These are phyloP conservation scores for Cryptosporidium baileyi DNA, from an alignment of 169 alveolate genomes.

Conservation along the genomic window DNA sequence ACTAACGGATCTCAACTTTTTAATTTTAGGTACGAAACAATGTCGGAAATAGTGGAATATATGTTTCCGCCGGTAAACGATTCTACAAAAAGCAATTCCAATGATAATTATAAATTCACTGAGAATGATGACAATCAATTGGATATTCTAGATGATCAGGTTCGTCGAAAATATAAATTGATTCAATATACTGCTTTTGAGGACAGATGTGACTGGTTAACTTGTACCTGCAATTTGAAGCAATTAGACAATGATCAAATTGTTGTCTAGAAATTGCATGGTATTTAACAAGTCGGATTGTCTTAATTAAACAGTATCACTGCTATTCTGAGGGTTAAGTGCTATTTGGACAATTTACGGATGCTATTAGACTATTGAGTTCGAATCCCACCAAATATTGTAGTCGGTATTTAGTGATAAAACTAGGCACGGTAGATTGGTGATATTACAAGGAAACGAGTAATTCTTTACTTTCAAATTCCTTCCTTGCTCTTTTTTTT, in stretches of 20 bases:
- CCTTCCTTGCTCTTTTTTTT: constrained; percentile 26
- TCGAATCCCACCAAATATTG: not conserved
- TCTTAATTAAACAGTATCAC: too few relatives aligned
- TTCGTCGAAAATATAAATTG: constrained; percentile 66
- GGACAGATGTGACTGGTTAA: constrained; percentile 42
- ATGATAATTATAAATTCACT: not conserved
- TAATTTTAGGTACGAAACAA: constrained; percentile 73
- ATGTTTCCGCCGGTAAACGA: constrained; percentile 75
- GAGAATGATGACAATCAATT: constrained; percentile 56
- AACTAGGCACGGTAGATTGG: constrained; percentile 48
- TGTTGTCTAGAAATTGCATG: too few relatives aligned
- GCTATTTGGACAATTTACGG: not conserved
- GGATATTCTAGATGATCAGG: constrained; percentile 68
- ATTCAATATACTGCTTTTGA: constrained; percentile 32
- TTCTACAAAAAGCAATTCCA: not conserved
- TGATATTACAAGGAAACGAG: too few relatives aligned
- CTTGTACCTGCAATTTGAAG: constrained; percentile 15
- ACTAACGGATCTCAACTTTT: not conserved
- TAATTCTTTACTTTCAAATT: constrained; percentile 21
- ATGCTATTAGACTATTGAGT: constrained; percentile 20
- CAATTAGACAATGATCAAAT: constrained; percentile 46
- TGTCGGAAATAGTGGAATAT: constrained; percentile 78
- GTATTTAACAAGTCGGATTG: too few relatives aligned
- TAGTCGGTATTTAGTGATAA: not conserved
- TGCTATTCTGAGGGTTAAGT: not conserved